Conservation (phyloP, 345 rosid species). For the Gossypioides kirkii region DNA sequence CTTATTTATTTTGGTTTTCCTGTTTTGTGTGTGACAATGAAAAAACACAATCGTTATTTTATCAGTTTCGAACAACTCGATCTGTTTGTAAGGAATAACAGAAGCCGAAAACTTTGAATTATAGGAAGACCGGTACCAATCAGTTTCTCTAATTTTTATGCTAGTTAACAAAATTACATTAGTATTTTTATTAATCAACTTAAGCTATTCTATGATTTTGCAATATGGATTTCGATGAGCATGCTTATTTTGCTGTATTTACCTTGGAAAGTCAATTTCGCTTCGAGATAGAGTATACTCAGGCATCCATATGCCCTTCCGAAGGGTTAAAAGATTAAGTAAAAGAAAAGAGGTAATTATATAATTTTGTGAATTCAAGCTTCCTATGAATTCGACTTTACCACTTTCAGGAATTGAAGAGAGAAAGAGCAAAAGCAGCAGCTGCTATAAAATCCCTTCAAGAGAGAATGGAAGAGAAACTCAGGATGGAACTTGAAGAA, state of each 20-base stretch:
- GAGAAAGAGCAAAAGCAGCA: constrained; percentile 84
- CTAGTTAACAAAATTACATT: neutral
- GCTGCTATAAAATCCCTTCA: constrained; percentile 70
- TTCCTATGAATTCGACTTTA: neutral
- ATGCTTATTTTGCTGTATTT: neutral
- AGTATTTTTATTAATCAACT: neutral
- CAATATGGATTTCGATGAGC: neutral
- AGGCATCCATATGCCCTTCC: neutral
- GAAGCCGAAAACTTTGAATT: constrained; percentile 1
- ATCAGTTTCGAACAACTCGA: neutral
- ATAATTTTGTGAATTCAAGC: constrained; percentile 11
- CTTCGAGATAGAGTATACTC: constrained; percentile 2
- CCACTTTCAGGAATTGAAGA: constrained; percentile 71
- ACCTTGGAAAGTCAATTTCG: neutral
- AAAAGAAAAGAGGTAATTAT: neutral
- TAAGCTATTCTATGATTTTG: neutral
- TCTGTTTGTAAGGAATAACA: neutral
- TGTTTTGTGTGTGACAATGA: neutral
- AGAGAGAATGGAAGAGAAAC: constrained; percentile 84
- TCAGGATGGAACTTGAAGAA: constrained; percentile 66
- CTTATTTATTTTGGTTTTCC: neutral
- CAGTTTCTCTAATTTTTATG: neutral
- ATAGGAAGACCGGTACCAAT: neutral
- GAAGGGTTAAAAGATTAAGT: neutral
- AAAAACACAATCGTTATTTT: neutral